A percentile compares a stretch with the other conserved stretches of the same genome.
Evolutionary conservation across 768 basidiomycete genomes (phyloP).

Genomic region (Tulasnella sp.): DNA sequence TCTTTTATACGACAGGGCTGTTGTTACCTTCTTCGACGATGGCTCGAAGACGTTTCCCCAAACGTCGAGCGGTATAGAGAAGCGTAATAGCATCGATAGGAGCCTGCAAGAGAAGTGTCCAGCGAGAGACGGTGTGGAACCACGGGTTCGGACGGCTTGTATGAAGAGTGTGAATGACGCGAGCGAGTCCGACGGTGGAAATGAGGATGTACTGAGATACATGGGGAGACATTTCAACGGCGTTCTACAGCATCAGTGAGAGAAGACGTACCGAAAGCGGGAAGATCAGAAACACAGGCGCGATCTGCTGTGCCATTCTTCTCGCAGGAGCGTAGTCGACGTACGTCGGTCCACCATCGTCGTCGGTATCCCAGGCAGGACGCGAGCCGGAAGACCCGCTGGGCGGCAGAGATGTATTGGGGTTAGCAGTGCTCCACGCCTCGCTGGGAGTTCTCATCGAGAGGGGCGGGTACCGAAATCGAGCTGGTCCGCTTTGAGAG

Average conservation of each 20-base stretch:
- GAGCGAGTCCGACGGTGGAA: conserved; percentile 20
- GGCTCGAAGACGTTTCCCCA: conserved; percentile 4
- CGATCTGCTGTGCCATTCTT: background rate
- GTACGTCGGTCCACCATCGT: background rate
- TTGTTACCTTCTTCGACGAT: background rate
- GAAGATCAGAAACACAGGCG: conserved; percentile 24
- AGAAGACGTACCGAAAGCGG: conserved; percentile 26
- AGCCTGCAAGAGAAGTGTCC: conserved; percentile 30
- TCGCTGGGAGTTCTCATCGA: background rate
- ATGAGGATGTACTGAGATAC: conserved; percentile 28
- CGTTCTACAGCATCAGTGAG: background rate
- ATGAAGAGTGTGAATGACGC: conserved; percentile 20
- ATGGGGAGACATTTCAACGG: background rate
- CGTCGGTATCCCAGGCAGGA: background rate
- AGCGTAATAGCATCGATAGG: conserved; percentile 29
- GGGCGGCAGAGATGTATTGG: background rate
- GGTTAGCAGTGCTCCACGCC: background rate
- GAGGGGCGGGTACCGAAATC: background rate
- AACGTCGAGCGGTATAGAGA: background rate
- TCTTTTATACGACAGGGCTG: background rate
- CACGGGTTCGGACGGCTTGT: conserved; percentile 16
- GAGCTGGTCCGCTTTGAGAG: background rate
- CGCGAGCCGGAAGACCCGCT: background rate
- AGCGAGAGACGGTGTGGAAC: conserved; percentile 29
- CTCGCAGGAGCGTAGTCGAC: background rate